These are phyloP conservation scores for Cladophialophora yegresii DNA, from an alignment of 2,329 filamentous ascomycete genomes.

Conservation along the genomic window DNA sequence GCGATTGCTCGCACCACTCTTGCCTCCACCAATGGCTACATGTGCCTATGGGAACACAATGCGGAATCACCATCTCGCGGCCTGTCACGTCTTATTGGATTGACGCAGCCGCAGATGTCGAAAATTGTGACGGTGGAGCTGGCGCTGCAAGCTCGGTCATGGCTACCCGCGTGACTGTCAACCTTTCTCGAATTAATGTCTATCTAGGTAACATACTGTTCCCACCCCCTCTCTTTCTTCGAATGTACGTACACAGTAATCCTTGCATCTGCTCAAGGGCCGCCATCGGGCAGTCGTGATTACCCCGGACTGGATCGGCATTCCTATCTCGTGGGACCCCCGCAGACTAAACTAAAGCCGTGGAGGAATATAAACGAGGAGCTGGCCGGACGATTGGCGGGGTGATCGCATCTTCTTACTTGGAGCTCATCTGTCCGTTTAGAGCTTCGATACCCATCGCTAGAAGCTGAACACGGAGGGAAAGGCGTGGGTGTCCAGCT, in stretches of 20 bases:
- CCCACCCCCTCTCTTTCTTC: constrained; percentile 16
- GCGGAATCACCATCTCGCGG: background rate
- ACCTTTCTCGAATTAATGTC: constrained; percentile 10
- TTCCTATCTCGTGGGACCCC: constrained; percentile 14
- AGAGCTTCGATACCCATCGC: background rate
- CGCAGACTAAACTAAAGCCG: background rate
- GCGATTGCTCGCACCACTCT: background rate
- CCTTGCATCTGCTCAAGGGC: background rate
- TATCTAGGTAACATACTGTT: background rate
- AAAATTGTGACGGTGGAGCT: background rate
- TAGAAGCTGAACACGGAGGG: background rate
- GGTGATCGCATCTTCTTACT: background rate
- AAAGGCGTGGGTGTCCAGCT: too few relatives aligned
- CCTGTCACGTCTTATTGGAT: background rate
- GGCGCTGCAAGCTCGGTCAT: background rate
- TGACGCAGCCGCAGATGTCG: background rate
- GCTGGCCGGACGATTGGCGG: constrained; percentile 7
- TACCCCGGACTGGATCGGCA: constrained; percentile 13
- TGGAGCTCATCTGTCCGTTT: background rate
- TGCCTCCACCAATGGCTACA: background rate
- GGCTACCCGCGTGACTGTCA: constrained; percentile 11
- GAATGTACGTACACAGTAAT: too few relatives aligned
- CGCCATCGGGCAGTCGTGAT: constrained; percentile 1
- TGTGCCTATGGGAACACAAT: background rate
- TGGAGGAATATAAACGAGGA: constrained; percentile 17